Evolutionary conservation across 495 filamentous ascomycete genomes (phyloP).

Genomic region (Penicillium mononematosum): DNA sequence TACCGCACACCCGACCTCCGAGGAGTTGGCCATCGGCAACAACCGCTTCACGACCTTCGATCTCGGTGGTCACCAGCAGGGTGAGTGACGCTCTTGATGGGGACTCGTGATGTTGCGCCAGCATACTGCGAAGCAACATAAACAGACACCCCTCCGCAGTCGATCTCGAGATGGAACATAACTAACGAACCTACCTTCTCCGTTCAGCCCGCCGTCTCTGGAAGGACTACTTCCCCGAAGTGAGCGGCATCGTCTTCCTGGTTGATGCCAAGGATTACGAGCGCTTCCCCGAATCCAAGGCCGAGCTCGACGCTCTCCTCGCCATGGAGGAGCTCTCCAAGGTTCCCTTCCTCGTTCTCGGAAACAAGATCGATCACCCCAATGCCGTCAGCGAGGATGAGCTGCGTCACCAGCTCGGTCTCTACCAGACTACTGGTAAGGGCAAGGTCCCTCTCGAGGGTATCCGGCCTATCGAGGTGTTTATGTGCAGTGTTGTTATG

Average conservation of each 20-base stretch:
- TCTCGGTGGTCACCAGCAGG: slow-evolving; percentile 94
- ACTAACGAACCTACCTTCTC: background rate
- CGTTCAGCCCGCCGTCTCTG: slow-evolving; percentile 86
- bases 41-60: slow-evolving; percentile 98
- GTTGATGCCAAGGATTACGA: slow-evolving; percentile 97
- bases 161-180: background rate
- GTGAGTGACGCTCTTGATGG: slow-evolving; percentile 45
- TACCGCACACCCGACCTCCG: slow-evolving; percentile 86
- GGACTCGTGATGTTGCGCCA: background rate
- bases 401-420: slow-evolving; percentile 79
- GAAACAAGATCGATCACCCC: slow-evolving; percentile 99
- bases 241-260: slow-evolving; percentile 95
- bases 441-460: slow-evolving; percentile 94
- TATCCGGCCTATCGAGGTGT: slow-evolving; percentile 94
- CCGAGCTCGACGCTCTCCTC: slow-evolving; percentile 89
- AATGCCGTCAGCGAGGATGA: slow-evolving; percentile 94
- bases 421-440: slow-evolving; percentile 98
- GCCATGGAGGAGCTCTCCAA: slow-evolving; percentile 90
- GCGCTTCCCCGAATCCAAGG: slow-evolving; percentile 90
- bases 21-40: slow-evolving; percentile 95
- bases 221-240: slow-evolving; percentile 99
- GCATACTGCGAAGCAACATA: background rate
- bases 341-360: slow-evolving; percentile 92
- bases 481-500: slow-evolving; percentile 99
- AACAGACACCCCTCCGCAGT: background rate